Conservation (phyloP, 2,329 filamentous ascomycete genomes). For the Paramyrothecium roridum region DNA sequence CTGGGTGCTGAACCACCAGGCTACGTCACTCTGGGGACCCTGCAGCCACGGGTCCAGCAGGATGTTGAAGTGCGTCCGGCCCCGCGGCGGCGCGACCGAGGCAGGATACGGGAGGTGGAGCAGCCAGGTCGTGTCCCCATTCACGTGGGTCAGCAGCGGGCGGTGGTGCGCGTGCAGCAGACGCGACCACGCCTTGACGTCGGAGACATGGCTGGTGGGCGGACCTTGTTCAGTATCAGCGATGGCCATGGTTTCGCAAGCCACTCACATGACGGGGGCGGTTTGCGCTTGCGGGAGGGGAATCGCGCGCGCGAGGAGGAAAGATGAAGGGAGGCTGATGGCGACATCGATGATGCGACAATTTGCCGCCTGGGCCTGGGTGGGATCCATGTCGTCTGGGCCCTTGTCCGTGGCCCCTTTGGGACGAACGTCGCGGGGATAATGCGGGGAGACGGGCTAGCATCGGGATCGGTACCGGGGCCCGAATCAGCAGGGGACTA, state of each 20-base stretch:
- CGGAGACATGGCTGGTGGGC: slow-evolving; percentile 7
- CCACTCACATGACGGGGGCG: neutral
- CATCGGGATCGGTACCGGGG: no score
- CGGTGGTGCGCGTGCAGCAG: slow-evolving; percentile 14
- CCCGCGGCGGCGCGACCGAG: slow-evolving; percentile 33
- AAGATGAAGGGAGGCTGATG: no score
- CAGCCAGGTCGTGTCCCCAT: slow-evolving; percentile 66
- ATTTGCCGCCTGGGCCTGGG: no score
- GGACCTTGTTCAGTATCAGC: neutral
- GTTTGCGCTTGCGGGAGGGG: neutral
- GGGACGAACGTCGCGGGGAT: no score
- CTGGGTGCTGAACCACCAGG: slow-evolving; percentile 63
- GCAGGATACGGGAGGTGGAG: slow-evolving; percentile 59
- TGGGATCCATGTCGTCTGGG: no score
- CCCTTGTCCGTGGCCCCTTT: no score
- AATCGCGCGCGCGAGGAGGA: no score
- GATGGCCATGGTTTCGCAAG: neutral
- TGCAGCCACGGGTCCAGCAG: slow-evolving; percentile 64
- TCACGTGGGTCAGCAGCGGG: slow-evolving; percentile 58
- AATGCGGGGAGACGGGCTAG: no score
- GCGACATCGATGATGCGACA: no score
- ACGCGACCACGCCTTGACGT: slow-evolving; percentile 12
- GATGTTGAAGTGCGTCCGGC: slow-evolving; percentile 57
- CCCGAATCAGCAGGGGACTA: no score
- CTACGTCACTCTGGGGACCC: slow-evolving; percentile 61